Evolutionary conservation across 2,329 filamentous ascomycete genomes (phyloP).

Genomic region (Dothideomycetes sp.): DNA sequence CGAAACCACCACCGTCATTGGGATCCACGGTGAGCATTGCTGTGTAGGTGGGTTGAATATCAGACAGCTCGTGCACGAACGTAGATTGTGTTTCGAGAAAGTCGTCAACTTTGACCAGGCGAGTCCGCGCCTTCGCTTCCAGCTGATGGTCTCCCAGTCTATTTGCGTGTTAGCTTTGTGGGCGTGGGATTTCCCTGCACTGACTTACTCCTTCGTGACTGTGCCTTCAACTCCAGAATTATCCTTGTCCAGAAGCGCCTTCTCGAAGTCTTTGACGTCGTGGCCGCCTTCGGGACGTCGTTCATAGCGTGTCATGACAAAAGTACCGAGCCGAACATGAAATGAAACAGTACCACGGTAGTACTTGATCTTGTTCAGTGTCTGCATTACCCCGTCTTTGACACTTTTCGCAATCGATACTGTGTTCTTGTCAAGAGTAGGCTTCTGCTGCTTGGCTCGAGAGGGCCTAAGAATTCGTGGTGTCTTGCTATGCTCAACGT

Average conservation of each 20-base stretch:
- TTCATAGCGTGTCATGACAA: conserved; percentile 17
- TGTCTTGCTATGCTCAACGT: too few relatives aligned
- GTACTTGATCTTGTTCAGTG: conserved; percentile 20
- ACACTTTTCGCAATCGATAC: conserved; percentile 1
- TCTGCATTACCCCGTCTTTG: conserved; percentile 12
- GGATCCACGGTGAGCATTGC: conserved; percentile 19
- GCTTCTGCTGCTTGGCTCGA: too few relatives aligned
- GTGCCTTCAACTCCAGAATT: conserved; percentile 18
- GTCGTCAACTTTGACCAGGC: conserved; percentile 12
- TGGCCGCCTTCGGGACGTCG: conserved; percentile 12
- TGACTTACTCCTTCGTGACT: conserved; percentile 23
- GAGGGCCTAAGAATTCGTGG: background rate
- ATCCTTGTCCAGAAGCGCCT: conserved; percentile 20
- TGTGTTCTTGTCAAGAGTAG: too few relatives aligned
- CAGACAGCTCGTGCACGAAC: conserved; percentile 12
- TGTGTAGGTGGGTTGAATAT: conserved; percentile 18
- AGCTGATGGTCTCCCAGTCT: conserved; percentile 18
- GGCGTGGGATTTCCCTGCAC: too few relatives aligned
- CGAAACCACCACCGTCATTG: conserved; percentile 11
- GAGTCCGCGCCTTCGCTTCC: conserved; percentile 13
- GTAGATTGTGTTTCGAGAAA: conserved; percentile 15
- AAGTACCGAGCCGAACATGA: conserved; percentile 24
- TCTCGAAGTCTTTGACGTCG: conserved; percentile 19
- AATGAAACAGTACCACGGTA: conserved; percentile 23
- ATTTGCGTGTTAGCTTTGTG: too few relatives aligned